These are phyloP conservation scores for Marasmius oreades DNA, from an alignment of 1,284 basidiomycete species.

Conservation along the genomic window DNA sequence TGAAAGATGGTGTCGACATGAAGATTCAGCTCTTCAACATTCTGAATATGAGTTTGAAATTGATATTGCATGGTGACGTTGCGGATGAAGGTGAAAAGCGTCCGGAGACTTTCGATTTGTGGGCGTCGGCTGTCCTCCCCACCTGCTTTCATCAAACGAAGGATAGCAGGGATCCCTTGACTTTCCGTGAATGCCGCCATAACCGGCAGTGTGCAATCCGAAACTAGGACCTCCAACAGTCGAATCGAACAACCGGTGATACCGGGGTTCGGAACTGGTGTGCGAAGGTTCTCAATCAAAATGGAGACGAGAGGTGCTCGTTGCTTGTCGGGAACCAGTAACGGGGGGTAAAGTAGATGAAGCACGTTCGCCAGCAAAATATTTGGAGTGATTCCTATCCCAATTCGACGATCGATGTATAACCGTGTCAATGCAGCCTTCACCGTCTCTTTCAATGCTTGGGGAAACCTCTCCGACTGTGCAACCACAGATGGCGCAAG, in stretches of 20 bases:
- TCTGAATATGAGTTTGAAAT: not conserved
- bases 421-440: conserved; percentile 28
- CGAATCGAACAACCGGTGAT: conserved; percentile 31
- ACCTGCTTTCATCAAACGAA: conserved; percentile 29
- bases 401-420: conserved; percentile 29
- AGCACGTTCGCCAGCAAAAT: conserved; percentile 30
- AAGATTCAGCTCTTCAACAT: conserved; percentile 6
- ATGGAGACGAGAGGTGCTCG: conserved; percentile 27
- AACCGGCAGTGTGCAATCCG: conserved; percentile 21
- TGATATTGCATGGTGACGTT: conserved; percentile 21
- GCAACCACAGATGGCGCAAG: conserved; percentile 28
- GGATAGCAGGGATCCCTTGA: conserved; percentile 29
- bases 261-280: conserved; percentile 24
- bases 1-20: conserved; percentile 26
- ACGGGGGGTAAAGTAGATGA: conserved; percentile 31
- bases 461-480: conserved; percentile 25
- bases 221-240: conserved; percentile 28
- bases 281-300: conserved; percentile 26
- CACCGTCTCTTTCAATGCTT: conserved; percentile 22
- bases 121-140: conserved; percentile 31
- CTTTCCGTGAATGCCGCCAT: conserved; percentile 27
- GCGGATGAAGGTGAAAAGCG: conserved; percentile 30
- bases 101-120: conserved; percentile 34
- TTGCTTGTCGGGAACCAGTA: conserved; percentile 19
- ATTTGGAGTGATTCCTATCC: conserved; percentile 27